Evolutionary conservation across 805 yeast genomes (phyloP), one percentile per base, ranked within the genome.

Genomic region (Saturnispora bothae): DNA sequence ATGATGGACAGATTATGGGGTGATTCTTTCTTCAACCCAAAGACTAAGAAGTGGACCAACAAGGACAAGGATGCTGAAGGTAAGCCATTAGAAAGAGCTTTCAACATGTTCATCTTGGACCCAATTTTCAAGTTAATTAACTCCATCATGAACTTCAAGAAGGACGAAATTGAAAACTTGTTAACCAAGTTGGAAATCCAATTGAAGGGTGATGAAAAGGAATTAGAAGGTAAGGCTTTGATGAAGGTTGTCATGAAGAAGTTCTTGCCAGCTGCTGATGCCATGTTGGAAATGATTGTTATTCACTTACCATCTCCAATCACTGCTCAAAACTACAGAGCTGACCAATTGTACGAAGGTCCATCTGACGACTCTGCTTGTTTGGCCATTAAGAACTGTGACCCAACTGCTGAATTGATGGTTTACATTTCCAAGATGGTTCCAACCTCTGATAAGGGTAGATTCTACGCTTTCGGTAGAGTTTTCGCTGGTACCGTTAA

Each of bases 391-490:
- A 86, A 81, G 77, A 80, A 83, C 79, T 89, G 98, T 82, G 96
- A 89, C 74, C 95, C 97, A 64, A 80, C 69, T 62, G 95, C 94
- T 59, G 97, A 89, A 65, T 82, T 89, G 64, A 89, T 89, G 98
- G 78, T 89, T 65, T 89, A 89, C 86, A 92, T 89, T 63, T 92
- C 97, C 72, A 89, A 89, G 95, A 89, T 89, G 98, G 97, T 89
- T 57, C 98, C 98, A 71, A 89, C 98, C 66, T 89, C 97, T 58
- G 98, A 89, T 72, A 92, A 89, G 78, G 98, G 98, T 80, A 86
- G 98, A 76, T 89, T 89, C 95, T 89, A 86, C 82, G 98, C 98
- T 64, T 92, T 89, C 76, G 98, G 98, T 72, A 92, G 98, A 79
- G 97, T 89, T 66, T 89, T 89, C 76, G 83, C 97, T 58, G 98